phyloP scores from a whole-genome alignment of 805 yeast genomes.

The Candida peoriensis region DNA sequence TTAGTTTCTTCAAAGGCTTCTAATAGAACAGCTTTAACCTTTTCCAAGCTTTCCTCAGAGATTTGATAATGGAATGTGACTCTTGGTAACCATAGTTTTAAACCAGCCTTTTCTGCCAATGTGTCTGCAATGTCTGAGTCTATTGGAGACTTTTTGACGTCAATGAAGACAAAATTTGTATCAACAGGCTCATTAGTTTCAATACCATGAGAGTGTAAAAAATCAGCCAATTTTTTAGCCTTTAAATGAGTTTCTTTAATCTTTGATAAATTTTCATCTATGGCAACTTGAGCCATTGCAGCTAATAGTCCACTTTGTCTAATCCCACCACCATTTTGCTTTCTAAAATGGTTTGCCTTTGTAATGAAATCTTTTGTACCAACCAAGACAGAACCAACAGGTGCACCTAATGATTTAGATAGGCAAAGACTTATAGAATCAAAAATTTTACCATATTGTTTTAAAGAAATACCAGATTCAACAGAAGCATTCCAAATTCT shows the following conservation, averaged over 20 bases:
- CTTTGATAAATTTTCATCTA: conserved; percentile 60
- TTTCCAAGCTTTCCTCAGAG: conserved; percentile 16
- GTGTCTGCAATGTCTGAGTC: conserved; percentile 50
- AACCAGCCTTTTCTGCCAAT: conserved; percentile 49
- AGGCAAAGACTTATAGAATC: conserved; percentile 86
- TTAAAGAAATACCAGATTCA: conserved; percentile 48
- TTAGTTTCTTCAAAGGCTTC: conserved; percentile 33
- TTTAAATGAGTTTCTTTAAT: conserved; percentile 41
- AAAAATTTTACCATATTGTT: conserved; percentile 68
- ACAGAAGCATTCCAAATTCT: conserved; percentile 85
- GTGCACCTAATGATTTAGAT: conserved; percentile 90
- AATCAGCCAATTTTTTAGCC: conserved; percentile 47
- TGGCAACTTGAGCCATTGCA: conserved; percentile 71
- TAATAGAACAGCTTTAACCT: conserved; percentile 27
- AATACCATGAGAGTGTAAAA: conserved; percentile 49
- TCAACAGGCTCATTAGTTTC: conserved; percentile 65
- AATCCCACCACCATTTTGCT: conserved; percentile 92
- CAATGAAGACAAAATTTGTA: conserved; percentile 80
- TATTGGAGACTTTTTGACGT: conserved; percentile 42
- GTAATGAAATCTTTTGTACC: conserved; percentile 53
- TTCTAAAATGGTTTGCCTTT: conserved; percentile 80
- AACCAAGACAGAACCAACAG: conserved; percentile 85
- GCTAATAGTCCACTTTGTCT: conserved; percentile 83
- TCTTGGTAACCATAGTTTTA: conserved; percentile 60
- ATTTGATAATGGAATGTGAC: conserved; percentile 50